phyloP scores from a whole-genome alignment of 345 rosid species.

The Camelina sativa region DNA sequence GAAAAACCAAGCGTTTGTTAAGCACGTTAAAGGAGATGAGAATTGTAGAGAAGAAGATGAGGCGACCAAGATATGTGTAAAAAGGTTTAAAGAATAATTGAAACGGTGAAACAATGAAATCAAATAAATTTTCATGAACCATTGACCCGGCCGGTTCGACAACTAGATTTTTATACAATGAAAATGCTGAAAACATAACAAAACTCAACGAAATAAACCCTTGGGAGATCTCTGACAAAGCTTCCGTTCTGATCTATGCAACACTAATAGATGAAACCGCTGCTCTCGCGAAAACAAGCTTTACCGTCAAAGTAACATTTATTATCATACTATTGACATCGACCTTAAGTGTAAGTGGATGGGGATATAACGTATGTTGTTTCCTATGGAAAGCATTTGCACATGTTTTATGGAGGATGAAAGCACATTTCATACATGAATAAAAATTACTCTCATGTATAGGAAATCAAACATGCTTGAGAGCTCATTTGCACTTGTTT shows the following conservation, averaged over 20 bases:
- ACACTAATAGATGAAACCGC: background rate
- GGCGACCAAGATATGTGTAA: no score
- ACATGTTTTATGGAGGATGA: slow-evolving; percentile 17
- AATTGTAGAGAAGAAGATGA: no score
- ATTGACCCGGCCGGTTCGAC: no score
- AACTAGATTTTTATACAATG: background rate
- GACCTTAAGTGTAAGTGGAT: slow-evolving; percentile 18
- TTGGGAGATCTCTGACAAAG: background rate
- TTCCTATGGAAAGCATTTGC: background rate
- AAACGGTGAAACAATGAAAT: no score
- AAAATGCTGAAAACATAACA: background rate
- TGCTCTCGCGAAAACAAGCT: background rate
- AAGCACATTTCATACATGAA: slow-evolving; percentile 20
- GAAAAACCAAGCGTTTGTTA: no score
- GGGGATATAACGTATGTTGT: slow-evolving; percentile 7
- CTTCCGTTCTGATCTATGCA: background rate
- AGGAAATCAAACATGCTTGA: no score
- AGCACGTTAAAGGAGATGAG: no score
- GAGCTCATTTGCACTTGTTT: no score
- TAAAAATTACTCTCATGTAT: background rate
- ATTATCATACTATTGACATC: background rate
- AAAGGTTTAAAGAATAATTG: no score
- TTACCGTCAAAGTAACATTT: slow-evolving; percentile 7
- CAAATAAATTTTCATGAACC: no score
- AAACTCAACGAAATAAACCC: background rate